Evolutionary conservation across 2,329 filamentous ascomycete genomes (phyloP), one percentile per base, ranked within the genome.

Genomic region (Decorospora gaudefroyi): DNA sequence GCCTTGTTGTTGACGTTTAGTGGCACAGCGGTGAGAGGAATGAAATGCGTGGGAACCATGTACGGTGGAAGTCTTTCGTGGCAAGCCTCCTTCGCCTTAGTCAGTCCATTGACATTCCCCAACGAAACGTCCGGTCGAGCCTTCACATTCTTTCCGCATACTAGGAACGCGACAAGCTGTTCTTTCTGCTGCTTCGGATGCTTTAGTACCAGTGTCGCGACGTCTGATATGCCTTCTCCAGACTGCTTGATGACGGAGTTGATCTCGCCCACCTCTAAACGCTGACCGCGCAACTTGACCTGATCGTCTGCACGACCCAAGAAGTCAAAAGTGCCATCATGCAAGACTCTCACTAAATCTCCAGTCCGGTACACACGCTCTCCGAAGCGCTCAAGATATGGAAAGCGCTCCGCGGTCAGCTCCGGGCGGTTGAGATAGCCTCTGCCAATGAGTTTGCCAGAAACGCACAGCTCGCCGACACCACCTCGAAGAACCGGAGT

Each of bases 1-100:
- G 87, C 86, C 65, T 96, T 96, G 70, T 96, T 96, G 67, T 96
- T 96, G 5, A 87, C 75, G 1, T 89, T 95, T 0, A 96, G 75
- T 0, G 91, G 91, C 40, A 96, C 83, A 6, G 74, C 77, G 0
- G 83, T 78, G 6, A 96, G 72, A 3, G 80, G 80, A 16, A 96
- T 74, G 46, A 95, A 83, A 61, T 93, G 88, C 0, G 89, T 91
- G 0, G 91, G 92, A 2, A 96, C 81, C 91, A 96, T 96, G 66
- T 96, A 96, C 0, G 79, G 80, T 0, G 91, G 88, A 3, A 96
- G 77, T 15, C 76, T 82, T 2, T 80, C 74, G 22, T 80, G 79
- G 56, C 90, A 96, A n/a, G 82, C 80, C 16, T 78, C 73, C 57
- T 8, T 73, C 4, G 51, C 56, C 4, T 37, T 45, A 3, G 50